Percentiles rank a stretch among this genome's conserved stretches.
These are phyloP conservation scores for Rhexocercosporidium sp. DNA, from an alignment of 2,329 filamentous ascomycete species.

Conservation along the genomic window DNA sequence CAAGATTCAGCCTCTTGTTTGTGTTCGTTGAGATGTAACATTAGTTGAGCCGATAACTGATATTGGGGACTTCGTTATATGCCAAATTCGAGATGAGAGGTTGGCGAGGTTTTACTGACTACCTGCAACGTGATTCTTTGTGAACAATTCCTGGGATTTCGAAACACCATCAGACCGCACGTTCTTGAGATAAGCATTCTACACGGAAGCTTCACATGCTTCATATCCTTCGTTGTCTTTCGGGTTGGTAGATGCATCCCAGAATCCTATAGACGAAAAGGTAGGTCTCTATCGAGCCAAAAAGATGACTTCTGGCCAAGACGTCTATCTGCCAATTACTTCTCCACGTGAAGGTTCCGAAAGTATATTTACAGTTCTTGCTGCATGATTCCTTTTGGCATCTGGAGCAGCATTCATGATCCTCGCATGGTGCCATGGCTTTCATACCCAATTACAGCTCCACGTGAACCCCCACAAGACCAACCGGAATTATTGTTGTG, in stretches of 20 bases:
- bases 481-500: neutral
- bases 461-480: conserved; percentile 1
- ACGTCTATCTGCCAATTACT: conserved; percentile 8
- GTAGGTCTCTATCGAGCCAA: neutral
- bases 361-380: neutral
- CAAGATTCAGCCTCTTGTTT: conserved; percentile 8
- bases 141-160: too few species aligned
- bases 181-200: neutral
- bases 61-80: neutral
- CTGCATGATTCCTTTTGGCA: neutral
- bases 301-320: neutral
- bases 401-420: neutral
- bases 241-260: neutral
- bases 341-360: neutral
- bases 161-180: too few species aligned
- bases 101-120: too few species aligned
- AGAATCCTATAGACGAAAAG: neutral
- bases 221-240: neutral
- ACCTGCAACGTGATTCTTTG: too few species aligned
- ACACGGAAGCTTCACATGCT: neutral
- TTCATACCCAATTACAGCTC: neutral
- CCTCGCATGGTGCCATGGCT: neutral
- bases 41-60: neutral
- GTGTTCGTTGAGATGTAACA: neutral
- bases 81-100: too few species aligned